Base-by-base conservation (phyloP, 257 asterid genomes). In the Przewalskia tangutica region DNA sequence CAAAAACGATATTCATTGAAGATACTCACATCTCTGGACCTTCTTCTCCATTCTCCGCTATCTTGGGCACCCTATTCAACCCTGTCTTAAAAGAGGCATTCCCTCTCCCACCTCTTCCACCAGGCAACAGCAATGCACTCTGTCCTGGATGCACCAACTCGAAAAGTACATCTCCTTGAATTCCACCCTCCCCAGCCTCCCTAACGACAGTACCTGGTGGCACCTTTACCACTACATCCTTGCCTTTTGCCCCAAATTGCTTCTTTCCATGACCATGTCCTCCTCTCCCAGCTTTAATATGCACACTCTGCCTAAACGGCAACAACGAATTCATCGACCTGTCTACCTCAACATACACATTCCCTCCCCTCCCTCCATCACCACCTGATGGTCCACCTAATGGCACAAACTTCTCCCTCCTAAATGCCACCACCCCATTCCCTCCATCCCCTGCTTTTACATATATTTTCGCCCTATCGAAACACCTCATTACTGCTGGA, bases 301-400 rank as follows among this genome's bases (percentile, higher is more conserved):
- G 98, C 10, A 92, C 77, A 80, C 94, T 87, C 82, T 93, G 90
- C 85, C 99, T 89, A 83, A 96, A 96, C 2, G 99, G 92, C 86
- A 96, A 82, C 83, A 96, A 77, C 2, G 99, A 94, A 81, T 96
- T 96, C 98, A 94, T 89, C 4, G 98, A 85, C 48, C 87, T 86
- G 67, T 94, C 98, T 20, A 93, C 98, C 87, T 89, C 92, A 82
- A 94, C 82, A 50, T 91, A 92, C 86, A 94, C 93, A 85, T 91
- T 88, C n/a, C 99, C 97, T 70, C 99, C 99, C 86, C 95, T 91
- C 73, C 98, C 98, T 54, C 99, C 99, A 87, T 94, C 98, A 56
- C 98, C 99, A 3, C 99, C 98, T 3, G 98, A 91, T 3, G 98
- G 99, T 70, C 99, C 99, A 75, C 99, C 98, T 5, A 90, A 85